phyloP scores from a whole-genome alignment of 2,329 filamentous ascomycete species.

The Cytospora paraplurivora region DNA sequence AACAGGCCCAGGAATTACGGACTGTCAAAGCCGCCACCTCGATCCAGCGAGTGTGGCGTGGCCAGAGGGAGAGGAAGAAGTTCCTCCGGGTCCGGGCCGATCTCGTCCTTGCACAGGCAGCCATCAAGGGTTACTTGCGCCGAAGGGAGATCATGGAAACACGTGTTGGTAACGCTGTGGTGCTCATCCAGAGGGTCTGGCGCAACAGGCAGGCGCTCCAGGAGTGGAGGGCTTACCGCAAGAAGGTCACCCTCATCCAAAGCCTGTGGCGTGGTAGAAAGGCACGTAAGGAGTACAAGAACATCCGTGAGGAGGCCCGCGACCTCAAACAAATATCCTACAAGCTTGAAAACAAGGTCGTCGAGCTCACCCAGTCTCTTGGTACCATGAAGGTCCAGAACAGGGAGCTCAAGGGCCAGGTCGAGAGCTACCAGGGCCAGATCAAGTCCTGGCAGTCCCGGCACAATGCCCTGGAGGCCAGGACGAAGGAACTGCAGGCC shows the following conservation, averaged over 20 bases:
- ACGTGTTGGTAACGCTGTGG: constrained; percentile 85
- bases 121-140: constrained; percentile 88
- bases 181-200: constrained; percentile 90
- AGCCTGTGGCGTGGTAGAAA: constrained; percentile 86
- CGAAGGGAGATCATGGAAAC: constrained; percentile 93
- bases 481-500: constrained; percentile 90
- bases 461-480: constrained; percentile 84
- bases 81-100: constrained; percentile 80
- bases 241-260: constrained; percentile 86
- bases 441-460: constrained; percentile 94
- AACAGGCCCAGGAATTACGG: constrained; percentile 76
- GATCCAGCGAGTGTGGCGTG: constrained; percentile 94
- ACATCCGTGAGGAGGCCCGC: constrained; percentile 87
- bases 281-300: constrained; percentile 86
- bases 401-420: constrained; percentile 81
- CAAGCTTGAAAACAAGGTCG: constrained; percentile 99
- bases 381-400: constrained; percentile 94
- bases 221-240: constrained; percentile 84
- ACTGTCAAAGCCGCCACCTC: constrained; percentile 86
- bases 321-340: constrained; percentile 99
- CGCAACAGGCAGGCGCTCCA: constrained; percentile 76
- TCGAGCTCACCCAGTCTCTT: constrained; percentile 92
- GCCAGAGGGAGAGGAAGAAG: constrained; percentile 81
- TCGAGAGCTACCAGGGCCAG: constrained; percentile 94
- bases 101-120: constrained; percentile 84